Evolutionary conservation across 2,329 filamentous ascomycete species (phyloP), one percentile per base, ranked within the genome.

Genomic region (Polychaeton citri): DNA sequence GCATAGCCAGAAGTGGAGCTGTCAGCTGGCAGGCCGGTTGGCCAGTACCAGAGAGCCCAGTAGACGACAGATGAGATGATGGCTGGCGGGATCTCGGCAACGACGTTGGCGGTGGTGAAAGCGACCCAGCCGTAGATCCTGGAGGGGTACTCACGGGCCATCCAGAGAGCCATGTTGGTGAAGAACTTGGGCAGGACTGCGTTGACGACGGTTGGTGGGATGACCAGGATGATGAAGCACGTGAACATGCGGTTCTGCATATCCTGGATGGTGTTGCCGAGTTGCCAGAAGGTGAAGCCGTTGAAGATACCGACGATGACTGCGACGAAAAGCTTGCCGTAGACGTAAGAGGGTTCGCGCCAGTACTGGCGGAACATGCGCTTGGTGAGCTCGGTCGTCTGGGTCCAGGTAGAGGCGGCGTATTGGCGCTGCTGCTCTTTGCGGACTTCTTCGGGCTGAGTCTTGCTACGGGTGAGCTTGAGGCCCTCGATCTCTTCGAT

Each of bases 241-340:
- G 79, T 80, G 65, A 88, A 87, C 71, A 86, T 78, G 47, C 80
- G 72, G 58, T 82, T 76, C 52, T 86, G 79, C 68, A 86, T 76
- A 48, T 81, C 79, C 10, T 71, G 67, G 33, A 81, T 64, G 0
- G 66, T 69, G 54, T 76, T 65, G 2, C 76, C 77, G 3, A 84
- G 68, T 46, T 77, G 64, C 65, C 71, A 85, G 61, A 84, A 86
- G 3, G 80, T 84, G 59, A 84, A 85, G 16, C 79, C 79, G 59
- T 83, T 84, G 66, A 86, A 83, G 54, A 85, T 74, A 12, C 78
- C 81, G 31, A 81, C 66, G 41, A 84, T 69, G 39, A 83, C 72
- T 3, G 75, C 68, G 21, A 77, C 70, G 57, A 85, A 86, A 18
- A 88, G 61, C 52, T 84, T 85, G 40, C 78, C 76, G 55, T 85